Conservation (phyloP, 371 early-diverging fungal genomes). For the Zychaea mexicana region DNA sequence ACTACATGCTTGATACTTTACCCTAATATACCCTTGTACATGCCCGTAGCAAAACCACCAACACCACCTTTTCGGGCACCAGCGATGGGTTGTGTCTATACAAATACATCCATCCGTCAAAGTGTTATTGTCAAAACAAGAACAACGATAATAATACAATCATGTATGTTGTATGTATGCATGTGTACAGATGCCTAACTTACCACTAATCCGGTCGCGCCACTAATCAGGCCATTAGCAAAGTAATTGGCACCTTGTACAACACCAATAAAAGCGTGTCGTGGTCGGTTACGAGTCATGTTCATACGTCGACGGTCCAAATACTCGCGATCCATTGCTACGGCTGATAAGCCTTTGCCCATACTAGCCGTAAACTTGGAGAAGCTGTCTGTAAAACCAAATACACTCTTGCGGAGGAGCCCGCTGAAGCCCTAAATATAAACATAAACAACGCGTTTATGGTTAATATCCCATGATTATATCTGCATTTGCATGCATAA, state of each 20-base stretch:
- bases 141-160: background rate
- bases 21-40: slow-evolving; percentile 96
- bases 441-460: background rate
- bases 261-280: slow-evolving; percentile 91
- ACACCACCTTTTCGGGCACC: slow-evolving; percentile 92
- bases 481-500: background rate
- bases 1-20: no score
- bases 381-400: slow-evolving; percentile 94
- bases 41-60: slow-evolving; percentile 95
- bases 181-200: no score
- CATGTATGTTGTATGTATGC: background rate
- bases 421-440: slow-evolving; percentile 80
- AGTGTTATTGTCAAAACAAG: background rate
- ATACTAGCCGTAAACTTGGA: slow-evolving; percentile 95
- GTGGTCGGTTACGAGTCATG: slow-evolving; percentile 86
- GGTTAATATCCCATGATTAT: background rate
- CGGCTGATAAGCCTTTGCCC: slow-evolving; percentile 94
- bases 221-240: slow-evolving; percentile 84
- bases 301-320: slow-evolving; percentile 84
- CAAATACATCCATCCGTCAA: no score
- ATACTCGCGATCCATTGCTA: slow-evolving; percentile 93
- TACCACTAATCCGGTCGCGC: slow-evolving; percentile 79
- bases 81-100: slow-evolving; percentile 91
- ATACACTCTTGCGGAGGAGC: slow-evolving; percentile 94
- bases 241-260: slow-evolving; percentile 90